Evolutionary conservation across 257 asterid genomes (phyloP).

Genomic region (Plantago major): DNA sequence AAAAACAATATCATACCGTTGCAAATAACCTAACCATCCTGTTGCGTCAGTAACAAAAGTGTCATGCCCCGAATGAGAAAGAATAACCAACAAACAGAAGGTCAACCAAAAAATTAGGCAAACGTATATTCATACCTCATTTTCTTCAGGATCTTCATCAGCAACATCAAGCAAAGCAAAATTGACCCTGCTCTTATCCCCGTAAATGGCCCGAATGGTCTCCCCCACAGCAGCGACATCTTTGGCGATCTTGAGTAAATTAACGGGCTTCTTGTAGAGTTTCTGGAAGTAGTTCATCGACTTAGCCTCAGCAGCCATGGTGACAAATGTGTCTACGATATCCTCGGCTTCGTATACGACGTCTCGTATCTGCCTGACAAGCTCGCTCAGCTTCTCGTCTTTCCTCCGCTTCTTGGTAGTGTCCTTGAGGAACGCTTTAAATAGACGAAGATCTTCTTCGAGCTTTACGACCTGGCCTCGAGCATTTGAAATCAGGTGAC

Average conservation of each 20-base stretch:
- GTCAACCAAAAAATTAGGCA: background rate
- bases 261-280: constrained; percentile 16
- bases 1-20: background rate
- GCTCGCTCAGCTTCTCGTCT: constrained; percentile 25
- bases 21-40: too few species aligned
- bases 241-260: constrained; percentile 22
- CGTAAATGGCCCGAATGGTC: constrained; percentile 25
- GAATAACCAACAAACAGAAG: background rate
- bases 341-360: constrained; percentile 39
- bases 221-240: constrained; percentile 20
- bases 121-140: constrained; percentile 27
- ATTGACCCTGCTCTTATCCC: constrained; percentile 16
- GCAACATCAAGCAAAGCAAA: constrained; percentile 21
- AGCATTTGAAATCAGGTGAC: constrained; percentile 23
- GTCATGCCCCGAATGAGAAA: background rate
- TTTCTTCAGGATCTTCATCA: constrained; percentile 19
- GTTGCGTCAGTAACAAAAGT: background rate
- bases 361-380: constrained; percentile 33
- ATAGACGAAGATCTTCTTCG: constrained; percentile 32
- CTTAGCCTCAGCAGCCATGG: constrained; percentile 25
- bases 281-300: constrained; percentile 21
- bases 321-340: constrained; percentile 33
- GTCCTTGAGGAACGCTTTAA: constrained; percentile 32
- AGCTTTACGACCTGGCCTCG: constrained; percentile 22
- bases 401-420: constrained; percentile 27